Evolutionary conservation across 73 alveolate genomes (phyloP), one percentile per base, ranked within the genome.

Genomic region (Breviolum minutum): DNA sequence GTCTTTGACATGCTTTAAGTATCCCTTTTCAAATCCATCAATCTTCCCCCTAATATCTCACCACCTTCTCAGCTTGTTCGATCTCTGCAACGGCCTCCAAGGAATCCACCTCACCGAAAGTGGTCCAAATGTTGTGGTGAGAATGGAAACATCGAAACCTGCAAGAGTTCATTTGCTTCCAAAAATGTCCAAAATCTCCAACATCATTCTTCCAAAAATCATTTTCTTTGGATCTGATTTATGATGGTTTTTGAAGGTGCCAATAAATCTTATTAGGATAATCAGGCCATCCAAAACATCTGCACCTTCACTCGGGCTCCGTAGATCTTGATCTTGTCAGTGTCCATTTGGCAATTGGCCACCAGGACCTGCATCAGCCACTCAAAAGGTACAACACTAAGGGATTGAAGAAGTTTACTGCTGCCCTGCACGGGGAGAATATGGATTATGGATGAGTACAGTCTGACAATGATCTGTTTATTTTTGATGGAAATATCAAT

Each of bases 241-340:
- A 40, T 40, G 54, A 40, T 40, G 54, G 54, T 40, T 40, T 40
- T 40, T 40, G 0, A 40, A 40, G 54, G 54, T 40, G 54, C 54
- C 54, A 3, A n/a, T n/a, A 3, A 40, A 40, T 40, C 54, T 40
- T 40, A 40, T 40, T 40, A 40, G 54, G 5, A 40, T 2, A 40
- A 40, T 40, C 54, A 40, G 54, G 54, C 54, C 54, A 40, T 70
- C n/a, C 81, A n/a, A 22, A 8, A n/a, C 32, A 0, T 30, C 77
- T 40, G 10, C 26, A 99, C 99, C 99, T 99, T 99, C 69, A 99
- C 99, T 95, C 99, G 99, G 61, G 99, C 99, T 2, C 99, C 99
- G 99, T 99, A 99, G 85, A 99, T 99, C 99, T 99, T 99, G 98
- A 99, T 99, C 99, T 99, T 99, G 99, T 99, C 99, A 88, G 99